Base-by-base conservation (phyloP, 176 grass and related monocot species). In the Chloris gayana region DNA sequence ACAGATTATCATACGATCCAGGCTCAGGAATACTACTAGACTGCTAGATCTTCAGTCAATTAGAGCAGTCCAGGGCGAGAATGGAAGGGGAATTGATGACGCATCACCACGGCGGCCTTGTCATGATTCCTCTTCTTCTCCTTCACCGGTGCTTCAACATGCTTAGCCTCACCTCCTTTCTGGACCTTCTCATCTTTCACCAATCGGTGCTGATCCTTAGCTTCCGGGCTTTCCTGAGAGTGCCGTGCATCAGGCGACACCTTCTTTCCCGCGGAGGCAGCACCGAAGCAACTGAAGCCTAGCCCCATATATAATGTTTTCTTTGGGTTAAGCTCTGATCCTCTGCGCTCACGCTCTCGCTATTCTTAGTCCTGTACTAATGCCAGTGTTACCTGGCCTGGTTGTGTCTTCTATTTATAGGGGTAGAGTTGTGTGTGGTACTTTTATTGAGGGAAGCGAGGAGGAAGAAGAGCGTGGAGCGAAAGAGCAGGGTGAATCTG, bases 61-160 rank as follows among this genome's bases (percentile, higher is more conserved):
- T 46, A 93, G 61, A 80, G 91, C 41, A 93, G 41, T 6, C 91
- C 76, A 19, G 72, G 81, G 21, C 66, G 81, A 4, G 86, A 87
- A 46, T 94, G 81, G 30, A 89, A 84, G 19, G 89, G 84, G 19
- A 89, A 83, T 31, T 91, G 80, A 34, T 91, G 84, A 42, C 78
- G 19, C 35, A 76, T 41, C 8, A 75, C 9, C 11, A 72, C 45
- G 1, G 87, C 27, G 9, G 41, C 41, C 41, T 42, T 42, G 8
- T 42, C 41, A 42, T 42, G 7, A 26, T 6, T 19, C 42, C 33
- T 64, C 18, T 33, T 76, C 50, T 12, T 26, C 63, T 14, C 19
- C 51, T 69, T 22, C 3, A 1, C 6, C 4, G 0, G 56, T 3
- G 14, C 7, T 5, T 9, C 12, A 0, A 13, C 72, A 19, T 50